Base-by-base conservation (phyloP, 352 stramenopile genomes). In the Peronosclerospora sorghi region DNA sequence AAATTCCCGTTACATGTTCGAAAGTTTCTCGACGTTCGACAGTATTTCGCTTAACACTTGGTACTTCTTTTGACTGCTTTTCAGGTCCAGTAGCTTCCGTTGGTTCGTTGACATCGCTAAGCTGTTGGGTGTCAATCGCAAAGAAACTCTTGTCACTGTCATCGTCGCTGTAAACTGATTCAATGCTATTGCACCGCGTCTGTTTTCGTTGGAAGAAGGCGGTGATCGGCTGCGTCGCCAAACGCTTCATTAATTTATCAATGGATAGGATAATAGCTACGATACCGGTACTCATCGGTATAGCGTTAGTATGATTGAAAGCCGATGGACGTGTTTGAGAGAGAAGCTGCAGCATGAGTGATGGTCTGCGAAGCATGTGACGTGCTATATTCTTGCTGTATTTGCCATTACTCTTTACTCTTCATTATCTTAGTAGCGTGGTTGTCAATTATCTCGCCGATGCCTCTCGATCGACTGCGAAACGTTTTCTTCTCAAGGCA, bases 121-220 rank as follows among this genome's bases (percentile, higher is more conserved):
- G 14, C 13, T 41, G 27, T 3, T 51, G 8, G 2, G 1, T 49
- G 32, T 17, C 58, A 19, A 14, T 24, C 2, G 9, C 14, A 32
- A 12, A 5, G 24, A 18, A 10, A 18, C 1, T 7, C 4, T 26
- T 36, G 6, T 55, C 38, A 17, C 10, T 47, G 32, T 62, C 62
- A 15, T 45, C 47, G 20, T 44, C 42, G 34, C 47, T 59, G 35
- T 49, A 26, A 2, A 59, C 28, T 4, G 51, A 52, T 32, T 54
- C 50, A 12, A 55, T 42, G 44, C 50, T 56, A 26, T 39, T 40
- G 19, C 48, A 43, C 0, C 57, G 54, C 13, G 43, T 28, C 34
- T 53, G 45, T 41, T 86, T 86, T 27, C 62, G 63, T 57, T 78
- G 51, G 60, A 86, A 86, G 59, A 86, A 86, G 37, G 67, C 61